phyloP scores from a whole-genome alignment of 140 eudicot species.

The Erigeron philadelphicus region DNA sequence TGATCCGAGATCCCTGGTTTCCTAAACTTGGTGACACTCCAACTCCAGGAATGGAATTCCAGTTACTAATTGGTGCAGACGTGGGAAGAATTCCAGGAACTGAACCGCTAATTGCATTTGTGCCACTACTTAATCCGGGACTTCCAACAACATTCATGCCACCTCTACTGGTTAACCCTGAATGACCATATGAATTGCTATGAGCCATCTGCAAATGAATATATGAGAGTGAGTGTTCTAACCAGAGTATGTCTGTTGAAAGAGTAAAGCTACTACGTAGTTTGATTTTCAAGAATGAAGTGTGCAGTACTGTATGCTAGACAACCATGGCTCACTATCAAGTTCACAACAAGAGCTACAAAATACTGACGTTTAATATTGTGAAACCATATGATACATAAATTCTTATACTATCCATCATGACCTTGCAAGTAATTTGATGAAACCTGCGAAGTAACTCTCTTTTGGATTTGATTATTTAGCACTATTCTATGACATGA shows the following conservation, averaged over 20 bases:
- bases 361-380: too few relatives aligned
- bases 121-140: conserved; percentile 61
- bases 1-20: conserved; percentile 44
- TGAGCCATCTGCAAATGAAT: conserved; percentile 40
- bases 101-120: conserved; percentile 76
- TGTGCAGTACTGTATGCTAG: too few relatives aligned
- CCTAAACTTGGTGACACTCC: conserved; percentile 76
- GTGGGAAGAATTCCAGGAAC: conserved; percentile 86
- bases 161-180: conserved; percentile 78
- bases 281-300: too few relatives aligned
- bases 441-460: too few relatives aligned
- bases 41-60: conserved; percentile 60
- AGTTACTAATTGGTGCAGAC: conserved; percentile 72
- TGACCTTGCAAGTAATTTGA: too few relatives aligned
- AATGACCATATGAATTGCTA: conserved; percentile 56
- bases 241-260: neutral
- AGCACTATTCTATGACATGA: too few relatives aligned
- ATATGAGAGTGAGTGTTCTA: neutral
- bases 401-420: too few relatives aligned
- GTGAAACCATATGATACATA: too few relatives aligned
- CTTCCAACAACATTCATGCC: conserved; percentile 83
- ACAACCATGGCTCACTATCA: too few relatives aligned
- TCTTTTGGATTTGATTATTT: too few relatives aligned
- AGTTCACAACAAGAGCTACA: too few relatives aligned
- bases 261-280: neutral